phyloP scores from a whole-genome alignment of 768 basidiomycete genomes.

The Hygrocybe punicea region DNA sequence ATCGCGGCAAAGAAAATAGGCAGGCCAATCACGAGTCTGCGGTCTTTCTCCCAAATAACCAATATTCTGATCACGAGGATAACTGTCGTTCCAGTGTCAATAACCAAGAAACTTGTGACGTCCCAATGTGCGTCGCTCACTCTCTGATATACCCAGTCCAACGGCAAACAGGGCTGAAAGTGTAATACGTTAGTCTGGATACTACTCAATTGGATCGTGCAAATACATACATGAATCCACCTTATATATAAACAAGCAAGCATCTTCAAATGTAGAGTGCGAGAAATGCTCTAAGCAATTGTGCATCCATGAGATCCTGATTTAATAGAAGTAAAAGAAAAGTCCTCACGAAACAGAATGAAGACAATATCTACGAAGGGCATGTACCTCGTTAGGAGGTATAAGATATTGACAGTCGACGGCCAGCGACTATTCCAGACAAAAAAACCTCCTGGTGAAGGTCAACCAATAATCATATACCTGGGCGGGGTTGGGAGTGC shows the following conservation, averaged over 20 bases:
- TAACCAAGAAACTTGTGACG: neutral
- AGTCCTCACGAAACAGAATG: constrained; percentile 1
- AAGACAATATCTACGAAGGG: constrained; percentile 8
- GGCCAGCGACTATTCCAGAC: constrained; percentile 4
- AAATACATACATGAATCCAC: neutral
- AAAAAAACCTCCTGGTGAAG: constrained; percentile 2
- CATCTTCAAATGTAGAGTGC: neutral
- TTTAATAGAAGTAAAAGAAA: too few relatives aligned
- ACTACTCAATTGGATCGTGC: neutral
- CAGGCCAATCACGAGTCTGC: constrained; percentile 4
- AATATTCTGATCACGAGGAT: constrained; percentile 14
- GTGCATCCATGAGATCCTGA: too few relatives aligned
- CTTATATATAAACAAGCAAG: neutral
- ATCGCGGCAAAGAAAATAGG: constrained; percentile 8
- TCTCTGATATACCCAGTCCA: constrained; percentile 12
- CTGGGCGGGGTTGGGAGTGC: neutral
- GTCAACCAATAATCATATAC: constrained; percentile 2
- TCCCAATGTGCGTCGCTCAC: neutral
- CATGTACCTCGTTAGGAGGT: constrained; percentile 7
- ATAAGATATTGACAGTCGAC: constrained; percentile 7
- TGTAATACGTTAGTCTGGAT: neutral
- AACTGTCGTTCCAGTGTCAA: constrained; percentile 6
- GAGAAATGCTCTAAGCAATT: neutral
- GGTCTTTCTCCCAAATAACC: constrained; percentile 13
- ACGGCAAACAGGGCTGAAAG: constrained; percentile 8